Conservation (phyloP, 768 basidiomycete genomes). For the Leucocoprinus leucothites region DNA sequence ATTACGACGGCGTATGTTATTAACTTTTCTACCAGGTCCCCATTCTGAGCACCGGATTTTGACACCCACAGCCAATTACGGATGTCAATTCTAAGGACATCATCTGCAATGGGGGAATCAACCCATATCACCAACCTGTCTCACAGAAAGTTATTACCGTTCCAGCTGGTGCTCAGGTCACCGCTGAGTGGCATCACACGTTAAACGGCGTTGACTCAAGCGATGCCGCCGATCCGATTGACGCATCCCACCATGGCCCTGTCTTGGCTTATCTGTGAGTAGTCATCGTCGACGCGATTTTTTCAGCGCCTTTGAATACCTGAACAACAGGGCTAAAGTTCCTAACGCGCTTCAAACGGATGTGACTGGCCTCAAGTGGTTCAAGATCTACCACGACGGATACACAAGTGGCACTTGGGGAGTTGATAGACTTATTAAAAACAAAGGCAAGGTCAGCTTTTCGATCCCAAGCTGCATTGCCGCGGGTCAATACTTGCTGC, state of each 20-base stretch:
- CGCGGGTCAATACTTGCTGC: constrained; percentile 47
- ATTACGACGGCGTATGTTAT: constrained; percentile 38
- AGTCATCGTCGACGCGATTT: neutral
- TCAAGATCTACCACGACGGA: constrained; percentile 52
- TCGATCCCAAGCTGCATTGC: constrained; percentile 43
- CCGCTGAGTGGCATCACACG: constrained; percentile 51
- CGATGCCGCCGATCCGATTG: constrained; percentile 44
- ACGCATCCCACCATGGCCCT: constrained; percentile 49
- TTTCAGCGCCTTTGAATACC: neutral
- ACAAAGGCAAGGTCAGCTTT: constrained; percentile 50
- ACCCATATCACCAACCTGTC: constrained; percentile 18
- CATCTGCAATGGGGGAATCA: constrained; percentile 10
- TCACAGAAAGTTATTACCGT: constrained; percentile 24
- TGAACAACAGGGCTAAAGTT: constrained; percentile 38
- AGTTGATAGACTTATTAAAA: constrained; percentile 41
- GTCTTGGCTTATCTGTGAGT: constrained; percentile 47
- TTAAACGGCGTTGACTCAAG: constrained; percentile 37
- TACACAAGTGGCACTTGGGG: constrained; percentile 40
- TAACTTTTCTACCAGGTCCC: neutral
- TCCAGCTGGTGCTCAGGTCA: constrained; percentile 28
- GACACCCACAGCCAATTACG: constrained; percentile 9
- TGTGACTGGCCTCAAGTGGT: constrained; percentile 52
- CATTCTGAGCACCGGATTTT: neutral
- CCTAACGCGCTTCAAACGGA: constrained; percentile 40
- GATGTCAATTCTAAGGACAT: constrained; percentile 11